phyloP scores from a whole-genome alignment of 129 eudicot genomes.

The Calendula officinalis region DNA sequence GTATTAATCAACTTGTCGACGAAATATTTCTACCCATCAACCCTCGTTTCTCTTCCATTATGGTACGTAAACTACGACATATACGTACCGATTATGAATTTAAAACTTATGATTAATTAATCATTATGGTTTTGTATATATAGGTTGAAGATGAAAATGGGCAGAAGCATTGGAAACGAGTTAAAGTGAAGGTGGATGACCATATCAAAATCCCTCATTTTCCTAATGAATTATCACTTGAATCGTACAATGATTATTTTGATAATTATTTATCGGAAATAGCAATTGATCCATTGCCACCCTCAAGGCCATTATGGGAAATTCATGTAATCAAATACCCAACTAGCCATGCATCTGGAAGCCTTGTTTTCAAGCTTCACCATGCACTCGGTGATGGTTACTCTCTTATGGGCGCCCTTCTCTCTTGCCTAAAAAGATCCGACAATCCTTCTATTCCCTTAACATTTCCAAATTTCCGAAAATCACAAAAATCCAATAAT shows the following conservation, averaged over 20 bases:
- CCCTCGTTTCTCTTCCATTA: conserved; percentile 45
- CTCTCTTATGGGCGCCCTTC: too few species aligned
- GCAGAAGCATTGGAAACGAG: conserved; percentile 32
- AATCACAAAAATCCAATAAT: too few species aligned
- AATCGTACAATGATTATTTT: not conserved
- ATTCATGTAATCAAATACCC: too few species aligned
- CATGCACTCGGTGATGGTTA: too few species aligned
- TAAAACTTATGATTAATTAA: too few species aligned
- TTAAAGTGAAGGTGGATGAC: conserved; percentile 36
- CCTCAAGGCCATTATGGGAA: conserved; percentile 14
- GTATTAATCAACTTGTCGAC: conserved; percentile 8
- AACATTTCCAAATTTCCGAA: too few species aligned
- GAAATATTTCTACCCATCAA: conserved; percentile 49
- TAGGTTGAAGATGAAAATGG: conserved; percentile 36
- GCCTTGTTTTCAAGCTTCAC: too few species aligned
- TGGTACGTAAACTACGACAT: conserved; percentile 31
- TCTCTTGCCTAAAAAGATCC: too few species aligned
- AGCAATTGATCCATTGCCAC: conserved; percentile 22
- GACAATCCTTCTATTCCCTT: too few species aligned
- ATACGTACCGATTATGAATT: too few species aligned
- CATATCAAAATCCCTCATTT: conserved; percentile 25
- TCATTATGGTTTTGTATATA: too few species aligned
- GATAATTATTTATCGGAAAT: conserved; percentile 22
- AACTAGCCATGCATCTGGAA: too few species aligned
- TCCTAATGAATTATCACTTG: not conserved